Evolutionary conservation across 192 early-diverging fungal genomes (phyloP).

Genomic region (Diversispora epigaea): DNA sequence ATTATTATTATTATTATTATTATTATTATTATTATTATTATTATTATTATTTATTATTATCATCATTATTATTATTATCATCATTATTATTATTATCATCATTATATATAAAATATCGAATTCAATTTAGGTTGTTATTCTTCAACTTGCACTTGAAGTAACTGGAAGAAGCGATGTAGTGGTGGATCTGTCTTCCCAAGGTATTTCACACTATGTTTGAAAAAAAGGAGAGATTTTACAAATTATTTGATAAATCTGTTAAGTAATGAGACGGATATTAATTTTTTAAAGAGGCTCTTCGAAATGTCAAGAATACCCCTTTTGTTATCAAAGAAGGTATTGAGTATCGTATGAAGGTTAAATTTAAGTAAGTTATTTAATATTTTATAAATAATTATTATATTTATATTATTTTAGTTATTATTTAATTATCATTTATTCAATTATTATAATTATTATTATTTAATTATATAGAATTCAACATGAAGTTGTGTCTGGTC

Average conservation of each 20-base stretch:
- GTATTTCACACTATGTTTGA: conserved; percentile 43
- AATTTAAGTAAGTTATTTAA: conserved; percentile 71
- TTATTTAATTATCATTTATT: too few species aligned
- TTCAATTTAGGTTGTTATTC: conserved; percentile 68
- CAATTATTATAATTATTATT: too few species aligned
- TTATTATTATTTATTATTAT: neutral
- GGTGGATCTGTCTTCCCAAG: conserved; percentile 71
- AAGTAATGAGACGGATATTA: neutral
- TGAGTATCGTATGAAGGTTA: conserved; percentile 89
- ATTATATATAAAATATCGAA: too few species aligned
- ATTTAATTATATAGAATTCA: conserved; percentile 70
- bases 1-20: too few species aligned
- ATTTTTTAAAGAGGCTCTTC: conserved; percentile 44
- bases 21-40: too few species aligned
- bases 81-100: too few species aligned
- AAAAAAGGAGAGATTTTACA: too few species aligned
- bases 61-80: neutral
- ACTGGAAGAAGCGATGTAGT: conserved; percentile 72
- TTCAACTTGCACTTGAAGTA: conserved; percentile 72
- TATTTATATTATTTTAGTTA: too few species aligned
- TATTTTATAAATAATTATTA: too few species aligned
- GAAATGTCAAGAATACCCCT: conserved; percentile 65
- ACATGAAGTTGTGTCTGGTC: conserved; percentile 91
- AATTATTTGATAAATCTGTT: neutral
- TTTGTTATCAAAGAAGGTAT: conserved; percentile 96